These are phyloP conservation scores for Boletus coccyginus DNA, from an alignment of 768 basidiomycete genomes.

Conservation along the genomic window DNA sequence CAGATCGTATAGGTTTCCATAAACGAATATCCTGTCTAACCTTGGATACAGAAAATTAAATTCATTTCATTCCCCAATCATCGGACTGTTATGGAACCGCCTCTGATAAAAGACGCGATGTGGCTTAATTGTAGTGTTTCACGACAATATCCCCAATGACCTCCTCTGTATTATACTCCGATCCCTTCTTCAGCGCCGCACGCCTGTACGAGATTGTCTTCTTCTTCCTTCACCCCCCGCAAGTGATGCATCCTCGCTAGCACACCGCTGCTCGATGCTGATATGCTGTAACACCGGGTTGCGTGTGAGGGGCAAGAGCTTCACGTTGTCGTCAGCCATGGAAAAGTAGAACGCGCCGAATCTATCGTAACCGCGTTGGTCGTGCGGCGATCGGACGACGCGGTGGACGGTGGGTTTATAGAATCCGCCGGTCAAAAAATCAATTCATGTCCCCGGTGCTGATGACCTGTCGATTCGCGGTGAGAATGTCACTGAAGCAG, in stretches of 20 bases:
- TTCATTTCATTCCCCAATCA: no score
- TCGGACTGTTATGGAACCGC: no score
- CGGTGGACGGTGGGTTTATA: conserved; percentile 43
- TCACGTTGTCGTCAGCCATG: conserved; percentile 49
- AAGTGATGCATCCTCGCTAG: conserved; percentile 41
- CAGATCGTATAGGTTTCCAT: no score
- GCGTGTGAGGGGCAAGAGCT: conserved; percentile 40
- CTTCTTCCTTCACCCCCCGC: conserved; percentile 50
- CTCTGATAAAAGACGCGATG: no score
- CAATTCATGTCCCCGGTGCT: conserved; percentile 58
- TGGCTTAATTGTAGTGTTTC: conserved; percentile 49
- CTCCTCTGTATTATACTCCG: conserved; percentile 45
- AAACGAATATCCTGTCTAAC: no score
- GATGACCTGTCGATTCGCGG: conserved; percentile 39
- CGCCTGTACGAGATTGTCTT: conserved; percentile 51
- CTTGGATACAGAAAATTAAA: no score
- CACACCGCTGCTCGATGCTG: conserved; percentile 37
- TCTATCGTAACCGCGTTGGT: conserved; percentile 48
- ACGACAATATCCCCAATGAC: conserved; percentile 53
- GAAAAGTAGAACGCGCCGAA: conserved; percentile 57
- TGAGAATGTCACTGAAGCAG: neutral
- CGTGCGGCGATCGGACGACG: conserved; percentile 41
- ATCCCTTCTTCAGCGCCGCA: conserved; percentile 37
- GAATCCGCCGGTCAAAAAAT: conserved; percentile 56
- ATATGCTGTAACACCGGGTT: conserved; percentile 47